phyloP scores from a whole-genome alignment of 345 rosid species.

The Gossypium herbaceum region DNA sequence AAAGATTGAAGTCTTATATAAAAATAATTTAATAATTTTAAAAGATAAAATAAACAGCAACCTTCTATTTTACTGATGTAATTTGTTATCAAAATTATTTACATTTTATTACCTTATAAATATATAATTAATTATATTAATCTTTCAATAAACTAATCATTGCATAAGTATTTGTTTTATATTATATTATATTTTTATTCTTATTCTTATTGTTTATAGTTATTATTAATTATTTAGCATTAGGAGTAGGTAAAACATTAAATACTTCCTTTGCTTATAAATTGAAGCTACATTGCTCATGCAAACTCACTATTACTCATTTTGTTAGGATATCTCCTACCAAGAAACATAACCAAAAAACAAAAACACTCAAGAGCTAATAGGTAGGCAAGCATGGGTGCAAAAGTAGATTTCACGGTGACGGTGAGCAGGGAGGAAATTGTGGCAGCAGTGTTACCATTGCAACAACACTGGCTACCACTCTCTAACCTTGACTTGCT shows the following conservation, averaged over 20 bases:
- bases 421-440: slow-evolving; percentile 41
- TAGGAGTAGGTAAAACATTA: not conserved
- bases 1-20: no score
- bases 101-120: no score
- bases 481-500: slow-evolving; percentile 86
- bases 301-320: not conserved
- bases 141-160: no score
- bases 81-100: no score
- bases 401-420: slow-evolving; percentile 29
- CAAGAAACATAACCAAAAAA: not conserved
- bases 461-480: slow-evolving; percentile 78
- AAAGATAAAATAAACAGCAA: no score
- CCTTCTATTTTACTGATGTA: no score
- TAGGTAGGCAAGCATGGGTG: not conserved
- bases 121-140: no score
- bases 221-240: not conserved
- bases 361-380: no score
- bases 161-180: no score
- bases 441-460: slow-evolving; percentile 63
- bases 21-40: no score
- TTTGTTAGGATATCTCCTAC: not conserved
- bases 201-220: not conserved
- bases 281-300: not conserved
- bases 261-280: not conserved
- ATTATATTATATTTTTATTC: not conserved